phyloP scores from a whole-genome alignment of 805 yeast species.

The Phaffomyces antillensis region DNA sequence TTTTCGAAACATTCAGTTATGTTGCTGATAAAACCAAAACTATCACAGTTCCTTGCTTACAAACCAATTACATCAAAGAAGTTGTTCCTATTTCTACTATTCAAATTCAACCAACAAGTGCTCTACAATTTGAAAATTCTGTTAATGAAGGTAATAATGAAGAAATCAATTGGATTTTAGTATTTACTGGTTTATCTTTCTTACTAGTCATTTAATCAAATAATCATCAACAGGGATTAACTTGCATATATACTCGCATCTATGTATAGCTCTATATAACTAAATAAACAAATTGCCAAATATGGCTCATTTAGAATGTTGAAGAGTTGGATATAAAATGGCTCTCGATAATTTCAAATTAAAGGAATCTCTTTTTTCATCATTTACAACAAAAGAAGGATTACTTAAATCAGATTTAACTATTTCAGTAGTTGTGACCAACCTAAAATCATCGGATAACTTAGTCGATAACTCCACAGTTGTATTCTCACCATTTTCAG shows the following conservation, averaged over 20 bases:
- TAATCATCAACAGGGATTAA: not conserved
- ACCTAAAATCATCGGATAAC: not conserved
- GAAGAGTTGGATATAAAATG: constrained; percentile 1
- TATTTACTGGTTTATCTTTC: constrained; percentile 1
- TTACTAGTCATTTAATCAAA: not conserved
- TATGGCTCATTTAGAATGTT: not conserved
- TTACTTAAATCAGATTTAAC: not conserved
- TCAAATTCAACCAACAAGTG: not conserved
- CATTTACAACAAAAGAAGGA: not conserved
- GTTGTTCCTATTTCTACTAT: not conserved
- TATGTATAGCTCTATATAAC: not conserved
- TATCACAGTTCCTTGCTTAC: too few species aligned
- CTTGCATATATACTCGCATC: not conserved
- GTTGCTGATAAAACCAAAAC: too few species aligned
- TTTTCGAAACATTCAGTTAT: too few species aligned
- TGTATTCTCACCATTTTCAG: not conserved
- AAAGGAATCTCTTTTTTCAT: not conserved
- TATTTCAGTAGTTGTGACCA: constrained; percentile 2
- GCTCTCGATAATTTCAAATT: constrained; percentile 1
- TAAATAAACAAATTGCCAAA: not conserved
- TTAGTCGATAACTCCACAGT: not conserved
- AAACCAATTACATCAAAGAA: too few species aligned
- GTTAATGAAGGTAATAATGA: constrained; percentile 4
- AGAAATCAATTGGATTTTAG: constrained; percentile 5
- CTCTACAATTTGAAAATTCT: not conserved